These are phyloP conservation scores for Herpetomonas muscarum DNA, from an alignment of 208 protist species.

Conservation along the genomic window DNA sequence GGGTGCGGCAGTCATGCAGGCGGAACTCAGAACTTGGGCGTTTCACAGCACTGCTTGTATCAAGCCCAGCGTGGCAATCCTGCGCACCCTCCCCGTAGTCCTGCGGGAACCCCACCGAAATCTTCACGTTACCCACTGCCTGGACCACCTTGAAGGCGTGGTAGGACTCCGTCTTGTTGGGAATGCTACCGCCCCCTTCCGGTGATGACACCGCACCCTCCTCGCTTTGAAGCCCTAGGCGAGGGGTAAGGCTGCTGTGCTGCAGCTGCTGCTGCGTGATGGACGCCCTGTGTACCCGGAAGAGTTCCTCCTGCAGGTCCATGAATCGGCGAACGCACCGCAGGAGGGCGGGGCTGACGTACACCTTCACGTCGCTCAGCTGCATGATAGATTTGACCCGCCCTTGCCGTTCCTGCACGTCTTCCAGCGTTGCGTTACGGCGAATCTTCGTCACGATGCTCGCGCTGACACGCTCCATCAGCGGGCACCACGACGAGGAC, in stretches of 20 bases:
- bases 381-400: constrained; percentile 13
- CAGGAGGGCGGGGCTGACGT: constrained; percentile 27
- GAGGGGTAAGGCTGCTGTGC: no score
- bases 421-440: constrained; percentile 23
- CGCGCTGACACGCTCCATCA: constrained; percentile 26
- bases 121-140: background rate
- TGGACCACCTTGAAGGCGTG: constrained; percentile 21
- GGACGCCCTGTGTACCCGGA: no score
- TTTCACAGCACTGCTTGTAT: no score
- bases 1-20: background rate
- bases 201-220: background rate
- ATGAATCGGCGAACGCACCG: constrained; percentile 18
- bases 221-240: constrained; percentile 3
- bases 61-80: no score
- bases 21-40: no score
- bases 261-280: no score
- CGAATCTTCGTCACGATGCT: constrained; percentile 9
- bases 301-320: constrained; percentile 15
- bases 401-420: constrained; percentile 23
- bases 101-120: background rate
- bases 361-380: constrained; percentile 18
- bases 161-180: background rate
- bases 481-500: constrained; percentile 30
- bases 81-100: no score
- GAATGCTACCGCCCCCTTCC: background rate